Conservation (phyloP, 2,329 filamentous ascomycete genomes). For the Samsoniella hepiali region DNA sequence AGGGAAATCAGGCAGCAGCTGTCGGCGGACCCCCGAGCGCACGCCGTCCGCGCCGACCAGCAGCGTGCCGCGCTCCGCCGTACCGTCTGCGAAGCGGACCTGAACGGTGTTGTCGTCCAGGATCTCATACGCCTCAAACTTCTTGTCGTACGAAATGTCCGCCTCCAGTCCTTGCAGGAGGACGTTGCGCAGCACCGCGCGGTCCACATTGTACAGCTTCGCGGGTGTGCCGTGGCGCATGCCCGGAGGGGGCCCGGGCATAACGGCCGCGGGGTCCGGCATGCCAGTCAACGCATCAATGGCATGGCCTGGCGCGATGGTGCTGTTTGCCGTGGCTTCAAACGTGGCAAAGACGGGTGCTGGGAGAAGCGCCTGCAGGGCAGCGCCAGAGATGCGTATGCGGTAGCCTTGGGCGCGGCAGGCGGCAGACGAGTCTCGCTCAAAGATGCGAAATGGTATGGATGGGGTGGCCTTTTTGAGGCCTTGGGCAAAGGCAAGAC, state of each 20-base stretch:
- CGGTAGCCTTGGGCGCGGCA: constrained; percentile 57
- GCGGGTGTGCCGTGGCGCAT: not conserved
- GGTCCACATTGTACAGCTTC: constrained; percentile 30
- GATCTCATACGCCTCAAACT: constrained; percentile 23
- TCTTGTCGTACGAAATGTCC: constrained; percentile 32
- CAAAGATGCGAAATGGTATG: constrained; percentile 47
- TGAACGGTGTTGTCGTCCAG: constrained; percentile 21
- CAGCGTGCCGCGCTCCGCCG: constrained; percentile 29
- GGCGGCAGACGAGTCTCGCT: constrained; percentile 39
- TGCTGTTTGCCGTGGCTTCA: constrained; percentile 5
- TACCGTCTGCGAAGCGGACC: constrained; percentile 34
- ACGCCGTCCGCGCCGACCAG: constrained; percentile 40
- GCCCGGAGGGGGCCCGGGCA: constrained; percentile 1
- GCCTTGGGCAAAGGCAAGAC: constrained; percentile 34
- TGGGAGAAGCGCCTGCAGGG: constrained; percentile 15
- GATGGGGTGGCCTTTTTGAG: constrained; percentile 25
- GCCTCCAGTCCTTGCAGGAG: constrained; percentile 29
- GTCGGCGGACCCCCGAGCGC: constrained; percentile 34
- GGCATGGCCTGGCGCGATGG: not conserved
- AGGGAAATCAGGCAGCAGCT: constrained; percentile 33
- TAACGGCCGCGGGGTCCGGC: not conserved
- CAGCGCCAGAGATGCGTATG: constrained; percentile 46
- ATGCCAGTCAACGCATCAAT: not conserved
- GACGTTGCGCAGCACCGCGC: constrained; percentile 32
- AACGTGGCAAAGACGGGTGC: not conserved